Percentiles rank a stretch among this genome's conserved stretches.
Evolutionary conservation across 768 basidiomycete genomes (phyloP).

Genomic region (Trametes coccinea): DNA sequence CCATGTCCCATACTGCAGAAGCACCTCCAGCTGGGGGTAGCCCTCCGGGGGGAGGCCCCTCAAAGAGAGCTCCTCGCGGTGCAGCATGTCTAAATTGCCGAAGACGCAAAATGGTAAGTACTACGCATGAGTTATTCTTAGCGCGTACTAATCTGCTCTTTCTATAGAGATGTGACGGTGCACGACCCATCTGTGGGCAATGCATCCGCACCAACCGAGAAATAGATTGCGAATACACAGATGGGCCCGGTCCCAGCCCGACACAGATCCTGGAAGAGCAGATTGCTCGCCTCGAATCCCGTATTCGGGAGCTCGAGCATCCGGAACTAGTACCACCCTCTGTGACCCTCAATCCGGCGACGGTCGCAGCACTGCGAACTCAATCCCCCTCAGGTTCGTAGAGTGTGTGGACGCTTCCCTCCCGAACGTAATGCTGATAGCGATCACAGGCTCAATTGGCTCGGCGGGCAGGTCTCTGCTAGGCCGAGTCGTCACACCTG

Average conservation of each 20-base stretch:
- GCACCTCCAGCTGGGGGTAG: conserved; percentile 1
- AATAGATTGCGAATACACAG: conserved; percentile 62
- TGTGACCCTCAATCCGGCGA: conserved; percentile 16
- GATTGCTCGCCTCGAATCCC: conserved; percentile 54
- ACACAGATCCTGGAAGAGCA: conserved; percentile 65
- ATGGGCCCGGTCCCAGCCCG: conserved; percentile 60
- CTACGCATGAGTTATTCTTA: not conserved
- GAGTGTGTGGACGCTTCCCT: not conserved
- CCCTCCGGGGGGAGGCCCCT: conserved; percentile 1
- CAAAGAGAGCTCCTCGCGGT: conserved; percentile 29
- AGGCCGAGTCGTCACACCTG: conserved; percentile 4
- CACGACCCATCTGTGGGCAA: conserved; percentile 63
- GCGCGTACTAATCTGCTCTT: not conserved
- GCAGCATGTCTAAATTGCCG: conserved; percentile 32
- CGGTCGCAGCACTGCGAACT: not conserved
- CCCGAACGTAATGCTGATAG: not conserved
- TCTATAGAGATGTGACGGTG: conserved; percentile 65
- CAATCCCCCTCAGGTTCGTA: not conserved
- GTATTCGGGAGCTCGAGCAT: conserved; percentile 40
- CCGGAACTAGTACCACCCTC: conserved; percentile 19
- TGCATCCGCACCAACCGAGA: conserved; percentile 62
- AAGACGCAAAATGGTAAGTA: conserved; percentile 29
- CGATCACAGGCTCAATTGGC: not conserved
- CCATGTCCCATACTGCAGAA: conserved; percentile 7
- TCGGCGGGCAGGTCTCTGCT: conserved; percentile 9